phyloP scores from a whole-genome alignment of 2,329 filamentous ascomycete genomes.

The Colletotrichum filicis region DNA sequence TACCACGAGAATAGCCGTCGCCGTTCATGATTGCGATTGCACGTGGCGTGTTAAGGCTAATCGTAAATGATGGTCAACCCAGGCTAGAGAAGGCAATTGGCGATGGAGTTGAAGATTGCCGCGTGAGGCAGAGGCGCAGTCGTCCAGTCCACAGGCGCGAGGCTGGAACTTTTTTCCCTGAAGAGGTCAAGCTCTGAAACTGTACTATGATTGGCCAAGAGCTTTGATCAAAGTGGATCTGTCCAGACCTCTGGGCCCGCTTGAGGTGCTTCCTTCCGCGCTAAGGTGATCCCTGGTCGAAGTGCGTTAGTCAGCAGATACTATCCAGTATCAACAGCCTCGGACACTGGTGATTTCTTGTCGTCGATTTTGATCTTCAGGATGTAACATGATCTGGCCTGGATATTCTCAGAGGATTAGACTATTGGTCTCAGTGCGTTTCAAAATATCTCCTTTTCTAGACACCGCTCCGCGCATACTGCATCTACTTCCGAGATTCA shows the following conservation, averaged over 20 bases:
- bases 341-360: background rate
- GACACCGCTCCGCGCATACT: background rate
- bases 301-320: background rate
- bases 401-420: background rate
- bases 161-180: slow-evolving; percentile 37
- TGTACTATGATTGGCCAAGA: slow-evolving; percentile 8
- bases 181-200: slow-evolving; percentile 32
- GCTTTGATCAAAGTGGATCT: slow-evolving; percentile 4
- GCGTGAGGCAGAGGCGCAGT: slow-evolving; percentile 25
- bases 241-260: slow-evolving; percentile 5
- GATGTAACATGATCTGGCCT: background rate
- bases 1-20: slow-evolving; percentile 37
- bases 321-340: background rate
- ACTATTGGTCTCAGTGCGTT: background rate
- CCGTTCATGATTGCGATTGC: slow-evolving; percentile 35
- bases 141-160: slow-evolving; percentile 28
- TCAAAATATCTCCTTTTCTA: background rate
- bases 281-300: background rate
- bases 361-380: background rate
- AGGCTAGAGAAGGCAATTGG: slow-evolving; percentile 1
- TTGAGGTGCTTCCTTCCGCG: background rate
- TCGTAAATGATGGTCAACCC: slow-evolving; percentile 22
- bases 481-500: background rate
- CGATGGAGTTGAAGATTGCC: slow-evolving; percentile 26
- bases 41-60: slow-evolving; percentile 21